These are phyloP conservation scores for Neocallimastix lanati DNA, from an alignment of 192 early-diverging fungal genomes.

Conservation along the genomic window DNA sequence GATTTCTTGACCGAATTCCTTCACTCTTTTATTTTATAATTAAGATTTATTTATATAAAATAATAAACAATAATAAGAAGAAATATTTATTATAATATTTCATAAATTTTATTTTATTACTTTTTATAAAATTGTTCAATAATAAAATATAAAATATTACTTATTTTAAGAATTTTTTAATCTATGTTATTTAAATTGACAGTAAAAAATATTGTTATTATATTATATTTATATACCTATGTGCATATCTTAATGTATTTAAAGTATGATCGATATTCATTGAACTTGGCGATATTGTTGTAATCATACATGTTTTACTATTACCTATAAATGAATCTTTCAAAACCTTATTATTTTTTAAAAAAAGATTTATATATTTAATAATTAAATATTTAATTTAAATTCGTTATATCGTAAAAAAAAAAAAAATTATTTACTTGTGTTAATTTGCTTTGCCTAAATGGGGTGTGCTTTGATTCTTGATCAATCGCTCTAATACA, in stretches of 20 bases:
- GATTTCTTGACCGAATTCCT: neutral
- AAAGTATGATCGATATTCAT: constrained; percentile 88
- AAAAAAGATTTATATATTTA: no score
- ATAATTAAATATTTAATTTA: no score
- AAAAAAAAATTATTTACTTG: constrained; percentile 24
- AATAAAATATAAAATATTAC: no score
- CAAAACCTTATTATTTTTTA: constrained; percentile 17
- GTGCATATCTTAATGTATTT: constrained; percentile 93
- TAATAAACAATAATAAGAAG: no score
- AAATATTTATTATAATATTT: no score
- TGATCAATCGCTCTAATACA: constrained; percentile 94
- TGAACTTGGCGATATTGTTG: constrained; percentile 90
- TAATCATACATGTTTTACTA: constrained; percentile 96
- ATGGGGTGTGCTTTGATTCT: constrained; percentile 89
- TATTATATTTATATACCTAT: constrained; percentile 54
- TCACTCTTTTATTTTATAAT: neutral
- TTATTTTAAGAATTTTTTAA: no score
- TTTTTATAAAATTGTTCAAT: no score
- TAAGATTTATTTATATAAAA: no score
- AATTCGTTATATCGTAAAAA: no score
- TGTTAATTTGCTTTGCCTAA: constrained; percentile 91
- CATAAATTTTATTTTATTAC: no score
- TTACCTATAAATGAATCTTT: constrained; percentile 98
- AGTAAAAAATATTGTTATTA: no score
- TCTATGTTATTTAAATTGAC: no score